Evolutionary conservation across 352 stramenopile species (phyloP).

Genomic region (Globisporangium spiculum): DNA sequence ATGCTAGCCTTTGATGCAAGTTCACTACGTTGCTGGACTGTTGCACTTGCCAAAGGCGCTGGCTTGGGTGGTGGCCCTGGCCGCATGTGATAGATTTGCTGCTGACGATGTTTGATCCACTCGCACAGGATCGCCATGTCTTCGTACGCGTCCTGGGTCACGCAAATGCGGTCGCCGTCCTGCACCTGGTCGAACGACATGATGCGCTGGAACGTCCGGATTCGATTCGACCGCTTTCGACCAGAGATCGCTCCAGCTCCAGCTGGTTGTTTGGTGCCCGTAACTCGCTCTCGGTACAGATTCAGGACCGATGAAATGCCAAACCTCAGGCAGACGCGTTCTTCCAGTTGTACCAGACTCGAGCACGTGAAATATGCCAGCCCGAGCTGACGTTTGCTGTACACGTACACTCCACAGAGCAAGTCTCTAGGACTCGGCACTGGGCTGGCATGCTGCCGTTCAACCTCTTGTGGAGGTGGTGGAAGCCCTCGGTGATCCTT

Average conservation of each 20-base stretch:
- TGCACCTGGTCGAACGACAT: constrained; percentile 35
- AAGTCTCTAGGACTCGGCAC: constrained; percentile 8
- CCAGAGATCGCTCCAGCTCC: background rate
- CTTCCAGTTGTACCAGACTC: constrained; percentile 41
- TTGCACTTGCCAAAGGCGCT: background rate
- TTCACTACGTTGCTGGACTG: background rate
- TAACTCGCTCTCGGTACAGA: constrained; percentile 47
- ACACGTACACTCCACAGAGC: constrained; percentile 57
- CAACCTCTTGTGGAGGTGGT: background rate
- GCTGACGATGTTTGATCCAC: constrained; percentile 56
- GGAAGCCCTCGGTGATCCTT: constrained; percentile 1
- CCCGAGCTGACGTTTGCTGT: constrained; percentile 32
- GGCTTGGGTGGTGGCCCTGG: background rate
- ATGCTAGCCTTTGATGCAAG: background rate
- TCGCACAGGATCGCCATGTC: constrained; percentile 69
- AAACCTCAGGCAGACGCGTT: constrained; percentile 30
- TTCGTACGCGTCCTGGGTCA: constrained; percentile 57
- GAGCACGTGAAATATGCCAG: constrained; percentile 52
- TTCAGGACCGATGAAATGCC: constrained; percentile 24
- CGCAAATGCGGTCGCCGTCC: constrained; percentile 56
- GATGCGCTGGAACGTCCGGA: constrained; percentile 37
- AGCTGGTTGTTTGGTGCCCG: background rate
- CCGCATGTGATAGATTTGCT: constrained; percentile 27
- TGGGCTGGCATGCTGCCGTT: background rate
- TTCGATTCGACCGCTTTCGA: constrained; percentile 10